phyloP scores from a whole-genome alignment of 495 filamentous ascomycete genomes.

The Penicillium paxilli region DNA sequence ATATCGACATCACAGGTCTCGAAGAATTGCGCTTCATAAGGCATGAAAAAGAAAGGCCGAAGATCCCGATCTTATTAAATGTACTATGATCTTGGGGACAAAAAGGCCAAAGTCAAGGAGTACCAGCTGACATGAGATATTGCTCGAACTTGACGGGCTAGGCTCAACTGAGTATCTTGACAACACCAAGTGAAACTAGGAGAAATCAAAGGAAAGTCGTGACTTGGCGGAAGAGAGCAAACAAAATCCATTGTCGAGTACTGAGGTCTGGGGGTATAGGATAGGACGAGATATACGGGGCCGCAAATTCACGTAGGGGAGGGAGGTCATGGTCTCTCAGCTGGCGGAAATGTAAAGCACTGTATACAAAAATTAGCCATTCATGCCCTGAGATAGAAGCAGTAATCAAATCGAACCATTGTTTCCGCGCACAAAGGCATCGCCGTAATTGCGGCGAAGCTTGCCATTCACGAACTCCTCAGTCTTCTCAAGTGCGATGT shows the following conservation, averaged over 20 bases:
- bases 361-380: slow-evolving; percentile 10
- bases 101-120: neutral
- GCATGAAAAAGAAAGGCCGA: neutral
- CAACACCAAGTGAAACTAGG: too few species aligned
- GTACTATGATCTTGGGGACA: neutral
- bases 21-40: neutral
- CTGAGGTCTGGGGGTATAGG: neutral
- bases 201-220: too few species aligned
- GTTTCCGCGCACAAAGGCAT: slow-evolving; percentile 95
- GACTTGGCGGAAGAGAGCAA: neutral
- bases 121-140: neutral
- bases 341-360: slow-evolving; percentile 45
- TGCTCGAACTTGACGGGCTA: neutral
- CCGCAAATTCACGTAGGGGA: neutral
- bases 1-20: neutral
- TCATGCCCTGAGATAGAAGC: neutral
- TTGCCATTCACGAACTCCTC: slow-evolving; percentile 86
- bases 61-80: neutral
- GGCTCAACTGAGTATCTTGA: neutral
- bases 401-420: slow-evolving; percentile 63
- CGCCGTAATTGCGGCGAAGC: slow-evolving; percentile 79
- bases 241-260: neutral
- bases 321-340: slow-evolving; percentile 13
- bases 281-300: too few species aligned
- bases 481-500: slow-evolving; percentile 93